A percentile compares a stretch with the other conserved stretches of the same genome.
Conservation (phyloP, 139 green algal species). For the Micractinium sp. region DNA sequence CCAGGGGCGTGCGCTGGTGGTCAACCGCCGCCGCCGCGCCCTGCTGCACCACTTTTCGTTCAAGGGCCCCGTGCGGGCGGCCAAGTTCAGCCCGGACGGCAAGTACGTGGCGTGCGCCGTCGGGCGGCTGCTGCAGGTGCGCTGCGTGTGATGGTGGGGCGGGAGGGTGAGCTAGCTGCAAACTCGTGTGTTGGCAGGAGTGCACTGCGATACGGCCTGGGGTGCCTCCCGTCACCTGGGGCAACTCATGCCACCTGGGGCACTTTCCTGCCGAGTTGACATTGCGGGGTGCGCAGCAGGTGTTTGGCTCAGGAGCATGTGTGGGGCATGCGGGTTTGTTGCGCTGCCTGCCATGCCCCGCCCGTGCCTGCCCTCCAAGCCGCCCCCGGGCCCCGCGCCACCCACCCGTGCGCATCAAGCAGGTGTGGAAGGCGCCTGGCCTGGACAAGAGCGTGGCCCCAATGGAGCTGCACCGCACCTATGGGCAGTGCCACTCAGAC, state of each 20-base stretch:
- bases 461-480: constrained; percentile 92
- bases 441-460: constrained; percentile 85
- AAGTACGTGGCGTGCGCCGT: constrained; percentile 85
- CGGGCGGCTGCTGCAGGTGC: constrained; percentile 89
- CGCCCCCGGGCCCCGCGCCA: background rate
- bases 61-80: constrained; percentile 78
- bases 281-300: too few species aligned
- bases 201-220: background rate
- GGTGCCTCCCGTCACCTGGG: background rate
- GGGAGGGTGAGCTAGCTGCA: too few species aligned
- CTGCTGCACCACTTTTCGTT: constrained; percentile 96
- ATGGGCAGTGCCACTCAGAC: constrained; percentile 81
- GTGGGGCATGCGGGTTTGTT: background rate
- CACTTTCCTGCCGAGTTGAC: too few species aligned
- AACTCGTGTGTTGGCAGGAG: too few species aligned
- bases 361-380: background rate
- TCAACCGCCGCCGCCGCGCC: constrained; percentile 73
- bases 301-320: too few species aligned
- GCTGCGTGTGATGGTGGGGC: background rate
- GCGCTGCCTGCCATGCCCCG: background rate
- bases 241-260: too few species aligned
- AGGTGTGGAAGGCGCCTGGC: constrained; percentile 91
- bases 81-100: constrained; percentile 91
- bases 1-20: constrained; percentile 80
- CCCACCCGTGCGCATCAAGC: background rate